Evolutionary conservation across 1,284 basidiomycete genomes (phyloP).

Genomic region (Peniophora sp.): DNA sequence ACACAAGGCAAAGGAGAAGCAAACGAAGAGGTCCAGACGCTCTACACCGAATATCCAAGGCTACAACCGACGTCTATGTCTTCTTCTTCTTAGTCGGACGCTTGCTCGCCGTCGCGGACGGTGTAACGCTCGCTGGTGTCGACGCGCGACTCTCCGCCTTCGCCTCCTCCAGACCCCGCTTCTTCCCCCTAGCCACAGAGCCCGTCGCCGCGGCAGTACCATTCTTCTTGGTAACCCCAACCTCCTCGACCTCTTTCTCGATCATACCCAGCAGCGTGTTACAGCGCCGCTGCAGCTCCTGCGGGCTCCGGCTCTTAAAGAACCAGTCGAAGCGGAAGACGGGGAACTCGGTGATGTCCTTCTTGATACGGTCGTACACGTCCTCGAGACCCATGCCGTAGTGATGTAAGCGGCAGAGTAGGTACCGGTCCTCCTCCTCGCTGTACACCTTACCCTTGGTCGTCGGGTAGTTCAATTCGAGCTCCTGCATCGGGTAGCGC

Average conservation of each 20-base stretch:
- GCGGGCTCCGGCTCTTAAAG: conserved; percentile 90
- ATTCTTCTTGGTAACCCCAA: conserved; percentile 55
- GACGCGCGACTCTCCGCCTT: conserved; percentile 52
- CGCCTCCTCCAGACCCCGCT: conserved; percentile 59
- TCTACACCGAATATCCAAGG: too few species aligned
- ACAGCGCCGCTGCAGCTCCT: conserved; percentile 87
- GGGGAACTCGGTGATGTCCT: conserved; percentile 92
- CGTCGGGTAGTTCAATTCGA: conserved; percentile 89
- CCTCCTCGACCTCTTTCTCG: conserved; percentile 82
- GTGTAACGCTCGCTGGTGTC: conserved; percentile 38
- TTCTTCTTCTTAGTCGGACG: conserved; percentile 48
- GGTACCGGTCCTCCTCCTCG: conserved; percentile 96
- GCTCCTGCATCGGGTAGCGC: conserved; percentile 88
- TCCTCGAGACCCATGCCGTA: conserved; percentile 92
- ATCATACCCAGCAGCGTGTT: conserved; percentile 88
- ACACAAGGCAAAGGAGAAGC: too few species aligned
- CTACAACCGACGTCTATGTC: conserved; percentile 21
- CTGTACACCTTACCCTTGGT: conserved; percentile 95
- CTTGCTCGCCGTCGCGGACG: conserved; percentile 30
- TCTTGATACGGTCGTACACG: conserved; percentile 93
- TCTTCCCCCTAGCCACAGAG: conserved; percentile 37
- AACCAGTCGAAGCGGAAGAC: conserved; percentile 99
- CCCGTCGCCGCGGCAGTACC: conserved; percentile 35
- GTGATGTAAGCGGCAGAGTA: conserved; percentile 85
- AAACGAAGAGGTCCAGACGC: too few species aligned